Evolutionary conservation across 2,329 filamentous ascomycete species (phyloP), one percentile per base, ranked within the genome.

Genomic region (Akanthomyces muscarius): DNA sequence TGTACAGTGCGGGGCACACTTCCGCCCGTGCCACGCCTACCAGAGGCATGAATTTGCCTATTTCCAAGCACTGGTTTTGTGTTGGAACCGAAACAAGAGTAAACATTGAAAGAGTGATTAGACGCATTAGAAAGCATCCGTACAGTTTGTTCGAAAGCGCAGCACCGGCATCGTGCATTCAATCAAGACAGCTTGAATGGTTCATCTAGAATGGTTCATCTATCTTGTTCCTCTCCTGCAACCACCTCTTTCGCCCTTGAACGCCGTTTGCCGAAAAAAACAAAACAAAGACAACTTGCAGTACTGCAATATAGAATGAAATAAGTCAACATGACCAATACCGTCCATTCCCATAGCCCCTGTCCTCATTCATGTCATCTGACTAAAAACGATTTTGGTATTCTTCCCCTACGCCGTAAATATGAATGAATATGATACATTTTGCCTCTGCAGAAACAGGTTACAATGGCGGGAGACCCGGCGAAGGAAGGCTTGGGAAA

Each of bases 401-500:
- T 47, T 55, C n/a, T 23, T 28, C 51, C 59, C 30, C 8, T 53
- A 30, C 51, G 51, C 59, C 42, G 47, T 55, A n/a, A 52, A 62
- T 48, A 62, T 55, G 59, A 54, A 41, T 41, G 63, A 48, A 52
- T 61, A 61, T 57, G 54, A 56, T 63, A 58, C 64, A 55, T 16
- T 61, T 45, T 50, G 21, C 28, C 44, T 45, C 50, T 14, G 16
- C 16, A n/a, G n/a, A 33, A n/a, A 13, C 23, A n/a, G 8, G 23
- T 25, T 56, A 62, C 10, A 55, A 41, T 5, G 50, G 59, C 11
- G 59, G 59, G 18, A 61, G 51, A 16, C 51, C 51, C 14, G 59
- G 50, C 16, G 59, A 48, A 14, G 42, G 3, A 4, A 63, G 3
- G 5, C 36, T 21, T 11, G 55, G 62, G 18, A 63, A 55, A 28